Conservation (phyloP, 805 yeast genomes). For the Groenewaldozyma salmanticensis region DNA sequence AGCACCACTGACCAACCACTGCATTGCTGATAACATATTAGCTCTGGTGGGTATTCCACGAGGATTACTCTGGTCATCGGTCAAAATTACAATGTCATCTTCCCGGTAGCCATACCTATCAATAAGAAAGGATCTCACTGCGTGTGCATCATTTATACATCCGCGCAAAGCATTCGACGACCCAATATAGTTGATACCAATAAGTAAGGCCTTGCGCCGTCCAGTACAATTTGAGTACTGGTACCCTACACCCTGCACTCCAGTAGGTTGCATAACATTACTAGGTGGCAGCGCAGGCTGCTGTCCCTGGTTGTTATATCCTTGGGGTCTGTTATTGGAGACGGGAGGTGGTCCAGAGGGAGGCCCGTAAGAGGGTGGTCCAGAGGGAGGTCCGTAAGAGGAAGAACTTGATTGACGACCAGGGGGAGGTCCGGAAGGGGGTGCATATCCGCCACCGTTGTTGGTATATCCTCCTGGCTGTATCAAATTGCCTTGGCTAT, state of each 20-base stretch:
- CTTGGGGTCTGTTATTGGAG: neutral
- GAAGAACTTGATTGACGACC: constrained; percentile 10
- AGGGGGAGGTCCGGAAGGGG: constrained; percentile 27
- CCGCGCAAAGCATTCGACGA: constrained; percentile 54
- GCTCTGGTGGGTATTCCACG: constrained; percentile 49
- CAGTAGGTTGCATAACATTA: constrained; percentile 24
- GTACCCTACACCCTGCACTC: constrained; percentile 19
- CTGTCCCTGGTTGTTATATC: neutral
- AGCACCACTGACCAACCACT: constrained; percentile 69
- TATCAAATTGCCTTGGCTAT: too few relatives aligned
- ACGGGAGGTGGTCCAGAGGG: constrained; percentile 9
- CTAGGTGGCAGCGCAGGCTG: constrained; percentile 9
- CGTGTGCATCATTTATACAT: constrained; percentile 63
- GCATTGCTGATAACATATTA: constrained; percentile 70
- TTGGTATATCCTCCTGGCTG: too few relatives aligned
- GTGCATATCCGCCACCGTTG: constrained; percentile 11
- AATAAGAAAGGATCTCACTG: constrained; percentile 34
- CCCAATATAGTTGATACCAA: constrained; percentile 75
- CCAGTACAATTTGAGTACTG: constrained; percentile 68
- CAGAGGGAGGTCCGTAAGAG: constrained; percentile 9
- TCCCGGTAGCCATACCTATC: constrained; percentile 30
- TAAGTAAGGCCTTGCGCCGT: constrained; percentile 58
- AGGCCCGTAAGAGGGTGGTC: constrained; percentile 12
- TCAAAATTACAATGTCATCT: constrained; percentile 32
- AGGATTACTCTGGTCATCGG: constrained; percentile 33